phyloP scores from a whole-genome alignment of 2,329 filamentous ascomycete genomes.

The Purpureocillium takamizusanense region DNA sequence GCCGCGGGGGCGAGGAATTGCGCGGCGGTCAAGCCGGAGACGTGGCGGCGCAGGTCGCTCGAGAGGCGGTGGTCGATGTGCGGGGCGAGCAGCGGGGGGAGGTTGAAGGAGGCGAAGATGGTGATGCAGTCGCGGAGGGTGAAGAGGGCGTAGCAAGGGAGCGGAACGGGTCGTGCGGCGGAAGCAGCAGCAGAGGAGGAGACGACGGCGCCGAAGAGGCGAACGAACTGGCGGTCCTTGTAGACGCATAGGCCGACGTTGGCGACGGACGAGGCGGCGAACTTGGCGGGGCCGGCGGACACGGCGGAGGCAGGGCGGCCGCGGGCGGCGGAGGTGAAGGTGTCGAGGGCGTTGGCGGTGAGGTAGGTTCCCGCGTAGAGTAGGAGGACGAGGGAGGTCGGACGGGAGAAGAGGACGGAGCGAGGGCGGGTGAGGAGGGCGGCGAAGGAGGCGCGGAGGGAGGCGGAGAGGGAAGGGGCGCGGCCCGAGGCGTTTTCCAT shows the following conservation, averaged over 20 bases:
- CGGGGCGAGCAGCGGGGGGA: slow-evolving; percentile 71
- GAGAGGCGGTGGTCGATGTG: slow-evolving; percentile 46
- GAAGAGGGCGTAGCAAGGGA: slow-evolving; percentile 69
- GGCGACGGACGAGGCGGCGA: slow-evolving; percentile 67
- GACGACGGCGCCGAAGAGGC: slow-evolving; percentile 59
- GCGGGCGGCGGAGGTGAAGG: slow-evolving; percentile 55
- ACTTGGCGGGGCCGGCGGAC: slow-evolving; percentile 71
- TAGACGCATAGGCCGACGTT: slow-evolving; percentile 83
- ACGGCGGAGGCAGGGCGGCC: slow-evolving; percentile 50
- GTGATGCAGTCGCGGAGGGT: slow-evolving; percentile 76
- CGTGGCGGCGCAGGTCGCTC: slow-evolving; percentile 31
- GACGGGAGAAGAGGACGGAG: slow-evolving; percentile 51
- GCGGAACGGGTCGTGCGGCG: slow-evolving; percentile 49
- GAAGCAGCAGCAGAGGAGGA: slow-evolving; percentile 28
- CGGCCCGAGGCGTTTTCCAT: slow-evolving; percentile 75
- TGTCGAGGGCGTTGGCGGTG: slow-evolving; percentile 82
- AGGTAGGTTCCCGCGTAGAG: slow-evolving; percentile 87
- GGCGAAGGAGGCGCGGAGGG: slow-evolving; percentile 48
- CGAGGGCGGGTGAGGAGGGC: slow-evolving; percentile 53
- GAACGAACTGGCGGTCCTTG: slow-evolving; percentile 81
- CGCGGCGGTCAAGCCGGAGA: slow-evolving; percentile 53
- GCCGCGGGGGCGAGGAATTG: slow-evolving; percentile 75
- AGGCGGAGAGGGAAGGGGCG: slow-evolving; percentile 43
- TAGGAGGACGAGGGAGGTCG: slow-evolving; percentile 60
- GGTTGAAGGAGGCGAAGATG: slow-evolving; percentile 86